phyloP scores from a whole-genome alignment of 495 filamentous ascomycete genomes.

The Friedmanniomyces endolithicus region DNA sequence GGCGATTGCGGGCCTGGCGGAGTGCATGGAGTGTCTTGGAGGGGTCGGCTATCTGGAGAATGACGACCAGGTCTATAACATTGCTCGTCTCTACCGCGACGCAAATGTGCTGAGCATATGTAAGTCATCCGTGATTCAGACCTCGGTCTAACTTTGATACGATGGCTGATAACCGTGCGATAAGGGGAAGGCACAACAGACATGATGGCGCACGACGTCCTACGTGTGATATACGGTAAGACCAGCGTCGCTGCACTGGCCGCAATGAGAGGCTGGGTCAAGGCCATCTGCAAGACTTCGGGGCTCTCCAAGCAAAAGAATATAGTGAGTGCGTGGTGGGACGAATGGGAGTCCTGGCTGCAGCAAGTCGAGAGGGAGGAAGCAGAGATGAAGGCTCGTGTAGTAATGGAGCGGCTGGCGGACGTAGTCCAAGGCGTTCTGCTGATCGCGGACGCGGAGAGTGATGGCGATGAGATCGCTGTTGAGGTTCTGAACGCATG shows the following conservation, averaged over 20 bases:
- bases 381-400: slow-evolving; percentile 18
- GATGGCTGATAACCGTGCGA: too few relatives aligned
- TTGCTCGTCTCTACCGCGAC: slow-evolving; percentile 53
- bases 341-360: slow-evolving; percentile 2
- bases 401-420: slow-evolving; percentile 19
- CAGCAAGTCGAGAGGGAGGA: slow-evolving; percentile 11
- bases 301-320: not conserved
- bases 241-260: slow-evolving; percentile 31
- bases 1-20: slow-evolving; percentile 42
- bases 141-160: slow-evolving; percentile 22
- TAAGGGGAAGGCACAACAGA: slow-evolving; percentile 60
- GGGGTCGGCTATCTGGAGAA: slow-evolving; percentile 59
- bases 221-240: slow-evolving; percentile 41
- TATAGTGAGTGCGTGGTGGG: not conserved
- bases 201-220: slow-evolving; percentile 49
- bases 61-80: slow-evolving; percentile 48
- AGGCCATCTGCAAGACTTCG: not conserved
- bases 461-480: slow-evolving; percentile 19
- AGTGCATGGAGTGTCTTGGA: slow-evolving; percentile 58
- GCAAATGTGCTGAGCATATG: slow-evolving; percentile 44
- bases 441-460: slow-evolving; percentile 23
- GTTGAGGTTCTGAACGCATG: slow-evolving; percentile 1
- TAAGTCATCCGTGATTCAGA: not conserved
- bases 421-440: slow-evolving; percentile 20
- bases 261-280: slow-evolving; percentile 32